Base-by-base conservation (phyloP, 2,329 filamentous ascomycete genomes). In the Epichloe festucae region DNA sequence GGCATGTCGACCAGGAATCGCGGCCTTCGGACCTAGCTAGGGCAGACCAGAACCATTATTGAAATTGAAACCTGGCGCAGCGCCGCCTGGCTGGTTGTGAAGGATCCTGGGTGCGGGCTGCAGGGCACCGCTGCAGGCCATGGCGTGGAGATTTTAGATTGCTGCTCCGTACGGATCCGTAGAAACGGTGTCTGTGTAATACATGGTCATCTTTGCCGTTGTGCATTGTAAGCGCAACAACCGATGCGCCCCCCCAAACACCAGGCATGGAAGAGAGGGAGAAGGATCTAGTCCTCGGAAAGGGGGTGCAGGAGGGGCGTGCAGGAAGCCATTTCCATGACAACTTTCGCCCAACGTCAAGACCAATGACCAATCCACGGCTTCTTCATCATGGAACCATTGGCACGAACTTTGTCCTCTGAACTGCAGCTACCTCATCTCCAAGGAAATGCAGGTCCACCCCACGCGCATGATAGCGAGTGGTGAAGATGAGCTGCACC, bases 231-330 rank as follows among this genome's bases (percentile, higher is more conserved):
- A 55, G 60, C 58, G 52, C 50, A 54, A 46, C 41, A 52, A 34
- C 21, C 41, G 42, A 36, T 49, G 49, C 48, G 21, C 42, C 42
- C 47, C 31, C 47, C 31, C 42, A 10, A 10, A 11, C 27, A 31
- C 27, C 17, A 17, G 47, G 17, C 41, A 58, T 63, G 53, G 62
- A 64, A 63, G 60, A 57, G 63, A 62, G 59, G 58, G 58, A 61
- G 61, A 62, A 65, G 56, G 52, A 54, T 59, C 59, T 41, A 46
- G 50, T 38, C 39, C 54, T 61, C 58, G 60, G 58, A 44, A 48
- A 40, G 51, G 62, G 62, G 48, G 62, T 62, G 47, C 31, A 38
- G 2, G 36, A n/a, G n/a, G 19, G 19, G 36, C 27, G 21, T 34
- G 5, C 27, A 11, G 27, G 27, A 11, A 31, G 27, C 27, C 27